Conservation (phyloP, 2,329 filamentous ascomycete species). For the Aspergillus sp. region DNA sequence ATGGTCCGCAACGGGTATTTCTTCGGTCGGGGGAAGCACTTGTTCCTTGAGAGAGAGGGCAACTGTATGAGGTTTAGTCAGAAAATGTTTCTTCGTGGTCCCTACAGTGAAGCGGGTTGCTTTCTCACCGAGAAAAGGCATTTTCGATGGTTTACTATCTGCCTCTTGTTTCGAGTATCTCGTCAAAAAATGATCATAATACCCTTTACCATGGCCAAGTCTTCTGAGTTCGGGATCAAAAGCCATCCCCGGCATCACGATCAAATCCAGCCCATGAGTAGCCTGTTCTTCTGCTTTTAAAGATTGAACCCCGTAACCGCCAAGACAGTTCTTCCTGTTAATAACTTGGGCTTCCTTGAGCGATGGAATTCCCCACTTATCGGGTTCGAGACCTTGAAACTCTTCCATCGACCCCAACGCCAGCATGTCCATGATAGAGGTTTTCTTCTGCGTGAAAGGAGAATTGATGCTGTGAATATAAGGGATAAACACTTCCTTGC, state of each 20-base stretch:
- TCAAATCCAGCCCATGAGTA: slow-evolving; percentile 64
- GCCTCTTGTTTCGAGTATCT: slow-evolving; percentile 56
- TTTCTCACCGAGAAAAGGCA: slow-evolving; percentile 57
- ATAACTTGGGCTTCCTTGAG: slow-evolving; percentile 62
- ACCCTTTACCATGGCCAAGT: slow-evolving; percentile 91
- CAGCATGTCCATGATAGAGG: slow-evolving; percentile 93
- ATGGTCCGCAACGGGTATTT: slow-evolving; percentile 68
- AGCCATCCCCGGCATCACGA: slow-evolving; percentile 87
- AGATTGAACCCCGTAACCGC: slow-evolving; percentile 47
- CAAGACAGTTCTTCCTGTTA: slow-evolving; percentile 68
- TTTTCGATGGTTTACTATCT: slow-evolving; percentile 31
- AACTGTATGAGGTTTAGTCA: slow-evolving; percentile 45
- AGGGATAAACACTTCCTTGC: slow-evolving; percentile 87
- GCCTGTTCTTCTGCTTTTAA: slow-evolving; percentile 5
- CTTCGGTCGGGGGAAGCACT: slow-evolving; percentile 60
- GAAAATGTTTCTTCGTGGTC: slow-evolving; percentile 6
- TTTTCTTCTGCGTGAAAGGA: slow-evolving; percentile 40
- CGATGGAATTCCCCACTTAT: slow-evolving; percentile 95
- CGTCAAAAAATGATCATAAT: slow-evolving; percentile 90
- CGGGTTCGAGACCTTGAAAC: slow-evolving; percentile 69
- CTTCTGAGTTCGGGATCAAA: slow-evolving; percentile 74
- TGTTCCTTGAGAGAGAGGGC: slow-evolving; percentile 85
- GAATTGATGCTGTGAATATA: slow-evolving; percentile 66
- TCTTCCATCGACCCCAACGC: slow-evolving; percentile 68
- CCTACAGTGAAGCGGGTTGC: not conserved